These are phyloP conservation scores for Tylopilus microsporus DNA, from an alignment of 1,284 basidiomycete genomes.

Conservation along the genomic window DNA sequence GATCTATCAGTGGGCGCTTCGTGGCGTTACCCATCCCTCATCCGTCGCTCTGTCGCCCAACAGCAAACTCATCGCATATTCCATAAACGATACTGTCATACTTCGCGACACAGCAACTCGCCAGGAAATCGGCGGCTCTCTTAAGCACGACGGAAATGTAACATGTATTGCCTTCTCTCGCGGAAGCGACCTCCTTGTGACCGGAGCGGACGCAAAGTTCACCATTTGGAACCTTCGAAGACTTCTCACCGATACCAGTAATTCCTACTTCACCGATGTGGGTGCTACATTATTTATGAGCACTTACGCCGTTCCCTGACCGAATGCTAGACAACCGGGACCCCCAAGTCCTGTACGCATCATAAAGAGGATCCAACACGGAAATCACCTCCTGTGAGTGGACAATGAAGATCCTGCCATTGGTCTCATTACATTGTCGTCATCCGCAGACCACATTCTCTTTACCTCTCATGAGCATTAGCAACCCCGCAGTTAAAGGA, in stretches of 20 bases:
- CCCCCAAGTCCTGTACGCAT: neutral
- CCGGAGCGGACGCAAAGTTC: constrained; percentile 9
- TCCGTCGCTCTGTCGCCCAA: constrained; percentile 7
- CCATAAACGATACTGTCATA: constrained; percentile 2
- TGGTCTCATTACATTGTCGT: neutral
- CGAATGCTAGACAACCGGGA: neutral
- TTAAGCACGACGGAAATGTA: constrained; percentile 8
- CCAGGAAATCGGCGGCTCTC: constrained; percentile 2
- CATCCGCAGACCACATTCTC: constrained; percentile 10
- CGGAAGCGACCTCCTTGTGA: constrained; percentile 6
- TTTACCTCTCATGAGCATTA: constrained; percentile 17
- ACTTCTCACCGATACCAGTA: neutral
- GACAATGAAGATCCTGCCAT: no score
- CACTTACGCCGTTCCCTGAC: neutral
- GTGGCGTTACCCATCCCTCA: constrained; percentile 7
- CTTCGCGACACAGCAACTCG: constrained; percentile 9
- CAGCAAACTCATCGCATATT: constrained; percentile 6
- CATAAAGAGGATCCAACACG: constrained; percentile 7
- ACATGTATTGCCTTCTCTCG: constrained; percentile 15
- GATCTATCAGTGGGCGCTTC: constrained; percentile 7
- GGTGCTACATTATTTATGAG: neutral
- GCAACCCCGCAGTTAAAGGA: constrained; percentile 14
- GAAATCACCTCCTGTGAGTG: constrained; percentile 8
- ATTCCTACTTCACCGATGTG: neutral
- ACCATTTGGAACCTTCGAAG: constrained; percentile 5